phyloP scores from a whole-genome alignment of 352 stramenopile genomes.

The Aphanomyces euteiches region DNA sequence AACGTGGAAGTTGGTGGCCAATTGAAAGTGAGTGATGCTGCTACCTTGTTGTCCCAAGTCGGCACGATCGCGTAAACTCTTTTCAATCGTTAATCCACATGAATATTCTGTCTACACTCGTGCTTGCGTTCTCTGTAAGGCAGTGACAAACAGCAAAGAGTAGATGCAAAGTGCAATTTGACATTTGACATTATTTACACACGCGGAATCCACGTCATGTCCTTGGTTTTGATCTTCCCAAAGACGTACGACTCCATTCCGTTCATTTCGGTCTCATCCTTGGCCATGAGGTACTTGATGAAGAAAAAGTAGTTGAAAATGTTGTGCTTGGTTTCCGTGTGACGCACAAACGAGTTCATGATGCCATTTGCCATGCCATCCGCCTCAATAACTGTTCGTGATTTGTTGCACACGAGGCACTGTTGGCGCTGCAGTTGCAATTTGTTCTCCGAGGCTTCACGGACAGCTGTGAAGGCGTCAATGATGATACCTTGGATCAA shows the following conservation, averaged over 20 bases:
- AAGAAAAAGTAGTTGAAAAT: constrained; percentile 30
- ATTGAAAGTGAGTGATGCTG: constrained; percentile 7
- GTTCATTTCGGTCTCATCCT: constrained; percentile 30
- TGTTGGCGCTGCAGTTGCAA: constrained; percentile 21
- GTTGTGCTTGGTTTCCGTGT: constrained; percentile 30
- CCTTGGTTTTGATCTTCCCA: constrained; percentile 30
- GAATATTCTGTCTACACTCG: no score
- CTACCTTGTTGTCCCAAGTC: constrained; percentile 16
- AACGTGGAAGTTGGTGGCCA: constrained; percentile 21
- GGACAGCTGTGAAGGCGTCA: constrained; percentile 27
- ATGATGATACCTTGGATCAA: constrained; percentile 32
- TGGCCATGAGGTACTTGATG: constrained; percentile 31
- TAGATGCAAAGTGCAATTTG: no score
- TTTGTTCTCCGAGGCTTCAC: constrained; percentile 31
- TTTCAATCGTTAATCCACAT: no score
- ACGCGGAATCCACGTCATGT: constrained; percentile 30
- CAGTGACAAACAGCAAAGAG: no score
- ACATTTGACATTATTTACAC: constrained; percentile 2
- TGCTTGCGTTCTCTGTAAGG: no score
- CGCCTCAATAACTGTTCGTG: constrained; percentile 24
- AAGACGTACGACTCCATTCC: constrained; percentile 30
- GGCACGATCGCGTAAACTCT: not conserved
- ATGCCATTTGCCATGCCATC: constrained; percentile 20
- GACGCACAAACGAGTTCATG: constrained; percentile 29
- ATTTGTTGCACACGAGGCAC: constrained; percentile 27